phyloP scores from a whole-genome alignment of 176 grass and related monocot species.

The Paspalum notatum region DNA sequence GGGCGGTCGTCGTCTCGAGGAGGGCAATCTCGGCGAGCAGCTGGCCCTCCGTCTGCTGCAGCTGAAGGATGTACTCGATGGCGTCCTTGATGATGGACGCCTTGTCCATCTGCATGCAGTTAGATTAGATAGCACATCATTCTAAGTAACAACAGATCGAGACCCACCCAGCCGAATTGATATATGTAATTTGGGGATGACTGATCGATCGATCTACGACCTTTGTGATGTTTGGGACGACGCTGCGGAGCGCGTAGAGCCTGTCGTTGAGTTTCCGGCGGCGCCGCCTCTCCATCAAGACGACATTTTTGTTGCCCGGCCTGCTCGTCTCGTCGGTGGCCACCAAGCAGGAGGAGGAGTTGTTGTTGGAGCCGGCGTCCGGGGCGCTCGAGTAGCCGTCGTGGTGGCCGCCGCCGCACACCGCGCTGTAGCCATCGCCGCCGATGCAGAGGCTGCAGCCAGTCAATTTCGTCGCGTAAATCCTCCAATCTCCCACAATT shows the following conservation, averaged over 20 bases:
- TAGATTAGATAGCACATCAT: too few species aligned
- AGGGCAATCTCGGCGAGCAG: slow-evolving; percentile 47
- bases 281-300: slow-evolving; percentile 40
- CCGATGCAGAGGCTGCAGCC: slow-evolving; percentile 38
- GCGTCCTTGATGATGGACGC: slow-evolving; percentile 69
- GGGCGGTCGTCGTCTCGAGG: too few species aligned
- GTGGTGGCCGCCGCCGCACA: neutral
- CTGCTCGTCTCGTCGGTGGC: too few species aligned
- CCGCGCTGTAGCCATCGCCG: slow-evolving; percentile 9
- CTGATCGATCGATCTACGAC: neutral
- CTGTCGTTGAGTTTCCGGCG: slow-evolving; percentile 62
- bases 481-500: too few species aligned
- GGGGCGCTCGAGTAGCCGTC: slow-evolving; percentile 35
- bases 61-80: slow-evolving; percentile 59
- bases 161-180: neutral
- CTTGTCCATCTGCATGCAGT: slow-evolving; percentile 80
- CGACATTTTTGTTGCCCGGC: slow-evolving; percentile 24
- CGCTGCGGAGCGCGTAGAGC: slow-evolving; percentile 64
- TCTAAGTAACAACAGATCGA: neutral
- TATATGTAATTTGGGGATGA: neutral
- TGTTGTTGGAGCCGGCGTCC: slow-evolving; percentile 14
- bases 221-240: slow-evolving; percentile 77
- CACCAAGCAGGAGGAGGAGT: too few species aligned
- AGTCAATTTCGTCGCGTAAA: too few species aligned
- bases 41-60: slow-evolving; percentile 55